Evolutionary conservation across 2,329 filamentous ascomycete genomes (phyloP).

Genomic region (Pseudogymnoascus verrucosus): DNA sequence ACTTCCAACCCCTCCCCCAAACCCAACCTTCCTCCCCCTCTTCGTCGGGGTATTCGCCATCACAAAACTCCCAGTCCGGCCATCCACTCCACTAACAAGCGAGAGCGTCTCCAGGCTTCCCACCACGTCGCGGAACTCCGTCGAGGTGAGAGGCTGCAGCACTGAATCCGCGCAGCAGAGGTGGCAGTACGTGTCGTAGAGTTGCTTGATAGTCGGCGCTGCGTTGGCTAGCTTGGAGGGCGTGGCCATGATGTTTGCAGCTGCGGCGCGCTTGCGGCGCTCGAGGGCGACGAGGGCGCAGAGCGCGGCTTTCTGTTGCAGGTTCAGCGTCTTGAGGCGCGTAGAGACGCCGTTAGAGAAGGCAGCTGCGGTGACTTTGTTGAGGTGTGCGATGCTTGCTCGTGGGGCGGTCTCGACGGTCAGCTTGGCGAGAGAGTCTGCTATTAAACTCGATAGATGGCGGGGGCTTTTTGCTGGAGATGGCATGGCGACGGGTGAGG

Average conservation of each 20-base stretch:
- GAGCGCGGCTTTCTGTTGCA: conserved; percentile 92
- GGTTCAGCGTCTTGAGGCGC: conserved; percentile 76
- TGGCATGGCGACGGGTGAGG: conserved; percentile 39
- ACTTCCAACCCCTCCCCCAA: conserved; percentile 37
- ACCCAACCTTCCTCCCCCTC: conserved; percentile 50
- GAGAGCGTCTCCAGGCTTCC: conserved; percentile 83
- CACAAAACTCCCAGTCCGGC: conserved; percentile 59
- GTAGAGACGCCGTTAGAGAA: conserved; percentile 86
- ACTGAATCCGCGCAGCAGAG: conserved; percentile 84
- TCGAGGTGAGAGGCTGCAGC: conserved; percentile 78
- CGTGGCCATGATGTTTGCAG: conserved; percentile 37
- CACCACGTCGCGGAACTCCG: conserved; percentile 90
- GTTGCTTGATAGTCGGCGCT: conserved; percentile 74
- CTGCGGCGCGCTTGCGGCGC: conserved; percentile 54
- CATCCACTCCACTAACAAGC: conserved; percentile 63
- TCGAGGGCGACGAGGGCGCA: conserved; percentile 86
- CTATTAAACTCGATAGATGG: conserved; percentile 21
- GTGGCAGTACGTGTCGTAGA: conserved; percentile 76
- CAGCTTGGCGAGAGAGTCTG: conserved; percentile 41
- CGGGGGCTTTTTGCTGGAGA: conserved; percentile 28
- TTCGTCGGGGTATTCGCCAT: conserved; percentile 63
- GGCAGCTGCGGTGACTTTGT: conserved; percentile 78
- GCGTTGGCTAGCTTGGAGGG: conserved; percentile 51
- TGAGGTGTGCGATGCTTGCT: conserved; percentile 83
- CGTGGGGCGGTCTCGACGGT: conserved; percentile 76